Base-by-base conservation (phyloP, 1,139 yeast genomes). In the Nakaseomyces uthaithaninus region DNA sequence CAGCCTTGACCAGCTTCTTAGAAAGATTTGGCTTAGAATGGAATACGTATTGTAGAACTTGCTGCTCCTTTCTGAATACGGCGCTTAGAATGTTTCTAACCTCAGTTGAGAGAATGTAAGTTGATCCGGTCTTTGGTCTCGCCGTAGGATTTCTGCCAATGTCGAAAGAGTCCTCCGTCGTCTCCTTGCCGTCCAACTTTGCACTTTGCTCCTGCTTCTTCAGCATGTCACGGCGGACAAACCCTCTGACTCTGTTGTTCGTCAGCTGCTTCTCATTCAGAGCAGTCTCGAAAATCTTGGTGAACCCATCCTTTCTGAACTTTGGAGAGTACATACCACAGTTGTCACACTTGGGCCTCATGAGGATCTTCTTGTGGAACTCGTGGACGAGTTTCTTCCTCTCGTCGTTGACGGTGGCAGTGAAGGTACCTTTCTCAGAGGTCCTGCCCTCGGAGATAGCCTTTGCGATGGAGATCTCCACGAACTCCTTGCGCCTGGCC, bases 291-390 rank as follows among this genome's bases (percentile, higher is more conserved):
- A 93, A 93, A 48, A 93, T 77, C 67, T 93, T 93, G 45, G 91
- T 76, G 58, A 78, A 83, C 0, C 98, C 98, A 60, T 93, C 98
- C 59, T 89, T 91, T 68, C 98, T 77, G 70, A 80, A 91, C 33
- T 80, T 71, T 42, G 98, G 97, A 34, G 95, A 86, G 62, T 72
- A 84, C 95, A 89, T 84, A 38, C 87, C 85, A 74, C 99, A 93
- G 64, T 87, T 87, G 57, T 84, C 94, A 74, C 99, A 93, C 63
- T 80, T 83, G 43, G 86, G 80, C 63, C 95, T 77, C 38, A 80
- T 65, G 51, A 85, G 67, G 42, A 87, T 66, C 52, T 75, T 74
- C 54, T 74, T 76, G 68, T 87, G 84, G 54, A 89, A 81, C 31
- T 80, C 85, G 45, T 79, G 82, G 48, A 93, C 72, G 47, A 82